Evolutionary conservation across 306 rosid genomes (phyloP).

Genomic region (Benincasa hispida): DNA sequence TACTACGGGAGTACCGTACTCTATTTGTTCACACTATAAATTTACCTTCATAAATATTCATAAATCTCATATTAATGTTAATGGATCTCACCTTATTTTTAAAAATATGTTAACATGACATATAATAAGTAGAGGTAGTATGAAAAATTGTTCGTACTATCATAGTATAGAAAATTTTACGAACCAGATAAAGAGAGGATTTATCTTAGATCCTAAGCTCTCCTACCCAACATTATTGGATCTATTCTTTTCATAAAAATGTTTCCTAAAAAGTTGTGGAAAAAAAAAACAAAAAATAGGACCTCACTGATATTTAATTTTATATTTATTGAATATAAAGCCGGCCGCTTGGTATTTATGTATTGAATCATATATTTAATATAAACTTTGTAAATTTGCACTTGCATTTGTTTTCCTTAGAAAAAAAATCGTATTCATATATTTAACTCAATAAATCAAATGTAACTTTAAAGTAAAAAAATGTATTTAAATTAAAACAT

Average conservation of each 20-base stretch:
- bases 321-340: not conserved
- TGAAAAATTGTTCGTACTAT: no score
- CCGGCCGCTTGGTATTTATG: not conserved
- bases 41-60: no score
- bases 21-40: no score
- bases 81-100: no score
- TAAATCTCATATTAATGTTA: no score
- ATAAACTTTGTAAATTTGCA: not conserved
- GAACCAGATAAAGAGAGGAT: no score
- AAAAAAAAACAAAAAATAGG: not conserved
- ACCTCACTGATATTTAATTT: not conserved
- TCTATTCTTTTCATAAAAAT: not conserved
- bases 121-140: no score
- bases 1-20: no score
- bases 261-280: not conserved
- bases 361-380: not conserved
- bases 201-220: not conserved
- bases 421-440: not conserved
- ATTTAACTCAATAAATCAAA: not conserved
- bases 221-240: not conserved
- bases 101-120: no score
- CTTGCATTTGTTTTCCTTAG: not conserved
- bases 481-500: no score
- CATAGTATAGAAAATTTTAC: no score
- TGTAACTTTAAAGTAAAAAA: not conserved